These are phyloP conservation scores for Thermochaetoides dissita DNA, from an alignment of 2,329 filamentous ascomycete species.

Conservation along the genomic window DNA sequence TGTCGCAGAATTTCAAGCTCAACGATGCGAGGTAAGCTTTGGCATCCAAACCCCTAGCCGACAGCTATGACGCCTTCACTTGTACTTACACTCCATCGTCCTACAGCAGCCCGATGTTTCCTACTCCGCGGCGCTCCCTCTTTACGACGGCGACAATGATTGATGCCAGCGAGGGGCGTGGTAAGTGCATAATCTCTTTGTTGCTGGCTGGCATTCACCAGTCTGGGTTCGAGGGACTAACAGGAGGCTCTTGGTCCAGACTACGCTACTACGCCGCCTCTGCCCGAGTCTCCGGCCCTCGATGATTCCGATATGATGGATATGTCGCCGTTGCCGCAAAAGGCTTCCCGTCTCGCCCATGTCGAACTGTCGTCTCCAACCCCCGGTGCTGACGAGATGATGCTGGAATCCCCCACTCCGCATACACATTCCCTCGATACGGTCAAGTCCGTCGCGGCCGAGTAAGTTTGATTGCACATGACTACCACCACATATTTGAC, in stretches of 20 bases:
- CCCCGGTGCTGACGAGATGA: conserved; percentile 41
- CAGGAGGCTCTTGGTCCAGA: conserved; percentile 31
- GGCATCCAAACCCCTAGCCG: conserved; percentile 9
- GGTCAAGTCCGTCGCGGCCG: conserved; percentile 32
- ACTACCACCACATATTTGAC: conserved; percentile 6
- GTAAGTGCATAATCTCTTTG: conserved; percentile 31
- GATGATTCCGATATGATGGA: conserved; percentile 73
- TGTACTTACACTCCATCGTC: conserved; percentile 11
- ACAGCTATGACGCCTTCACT: not conserved
- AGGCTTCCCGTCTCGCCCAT: conserved; percentile 52
- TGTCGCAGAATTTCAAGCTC: conserved; percentile 94
- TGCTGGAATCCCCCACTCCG: conserved; percentile 43
- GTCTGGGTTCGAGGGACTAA: conserved; percentile 6
- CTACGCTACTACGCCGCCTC: conserved; percentile 68
- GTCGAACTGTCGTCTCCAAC: conserved; percentile 61
- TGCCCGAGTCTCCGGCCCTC: conserved; percentile 67
- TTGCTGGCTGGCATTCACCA: not conserved
- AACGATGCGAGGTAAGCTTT: conserved; percentile 58
- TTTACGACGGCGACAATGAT: conserved; percentile 64
- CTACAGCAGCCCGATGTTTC: conserved; percentile 55
- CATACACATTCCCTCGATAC: conserved; percentile 35
- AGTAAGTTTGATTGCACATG: conserved; percentile 31
- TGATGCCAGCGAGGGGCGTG: conserved; percentile 38
- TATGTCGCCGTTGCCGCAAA: conserved; percentile 84
- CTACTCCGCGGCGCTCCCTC: conserved; percentile 70